phyloP scores from a whole-genome alignment of 371 early-diverging fungal genomes.

The Chytridiales sp. region DNA sequence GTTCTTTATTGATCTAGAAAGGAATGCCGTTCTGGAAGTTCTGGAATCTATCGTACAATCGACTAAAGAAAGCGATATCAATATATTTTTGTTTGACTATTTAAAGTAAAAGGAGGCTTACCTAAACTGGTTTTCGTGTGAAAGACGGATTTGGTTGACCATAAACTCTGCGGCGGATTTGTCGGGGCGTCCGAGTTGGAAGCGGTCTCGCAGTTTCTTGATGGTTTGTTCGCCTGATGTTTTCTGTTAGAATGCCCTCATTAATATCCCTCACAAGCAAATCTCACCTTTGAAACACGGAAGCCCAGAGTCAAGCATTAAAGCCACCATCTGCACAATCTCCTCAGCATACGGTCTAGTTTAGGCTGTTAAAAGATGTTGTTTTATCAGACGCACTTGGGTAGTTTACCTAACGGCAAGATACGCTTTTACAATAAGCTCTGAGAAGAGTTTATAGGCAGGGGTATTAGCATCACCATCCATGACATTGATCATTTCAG shows the following conservation, averaged over 20 bases:
- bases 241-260: slow-evolving; percentile 35
- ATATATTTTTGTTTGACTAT: not conserved
- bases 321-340: slow-evolving; percentile 83
- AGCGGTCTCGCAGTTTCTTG: slow-evolving; percentile 81
- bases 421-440: slow-evolving; percentile 89
- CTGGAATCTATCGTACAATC: slow-evolving; percentile 65
- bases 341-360: slow-evolving; percentile 88
- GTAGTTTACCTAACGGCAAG: slow-evolving; percentile 66
- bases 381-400: not conserved
- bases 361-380: slow-evolving; percentile 13
- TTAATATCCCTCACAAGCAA: not conserved
- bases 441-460: slow-evolving; percentile 82
- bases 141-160: slow-evolving; percentile 82
- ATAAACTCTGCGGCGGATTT: slow-evolving; percentile 94
- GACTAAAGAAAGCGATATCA: slow-evolving; percentile 29
- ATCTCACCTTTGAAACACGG: slow-evolving; percentile 93
- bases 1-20: slow-evolving; percentile 12
- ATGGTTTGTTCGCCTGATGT: slow-evolving; percentile 66
- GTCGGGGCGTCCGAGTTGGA: slow-evolving; percentile 90
- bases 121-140: slow-evolving; percentile 78
- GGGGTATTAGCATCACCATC: slow-evolving; percentile 84
- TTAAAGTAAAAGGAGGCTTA: slow-evolving; percentile 12
- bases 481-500: slow-evolving; percentile 97
- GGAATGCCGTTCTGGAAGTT: slow-evolving; percentile 64
- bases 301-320: slow-evolving; percentile 95